These are phyloP conservation scores for Podila horticola DNA, from an alignment of 192 early-diverging fungal genomes.

Conservation along the genomic window DNA sequence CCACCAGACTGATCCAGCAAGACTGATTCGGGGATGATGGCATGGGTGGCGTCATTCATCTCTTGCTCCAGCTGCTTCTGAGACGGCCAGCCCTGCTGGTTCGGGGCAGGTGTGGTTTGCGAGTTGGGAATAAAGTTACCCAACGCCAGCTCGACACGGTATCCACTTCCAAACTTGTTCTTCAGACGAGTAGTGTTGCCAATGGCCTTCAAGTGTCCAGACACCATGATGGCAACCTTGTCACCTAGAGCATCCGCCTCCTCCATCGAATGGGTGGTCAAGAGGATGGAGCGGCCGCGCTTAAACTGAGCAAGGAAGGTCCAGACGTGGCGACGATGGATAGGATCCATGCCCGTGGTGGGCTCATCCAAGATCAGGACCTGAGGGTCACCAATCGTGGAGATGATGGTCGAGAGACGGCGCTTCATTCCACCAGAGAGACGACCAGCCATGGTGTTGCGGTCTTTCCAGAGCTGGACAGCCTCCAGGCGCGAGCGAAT, in stretches of 20 bases:
- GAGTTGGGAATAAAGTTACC: constrained; percentile 39
- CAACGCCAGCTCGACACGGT: constrained; percentile 75
- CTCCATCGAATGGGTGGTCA: constrained; percentile 82
- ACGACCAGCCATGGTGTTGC: constrained; percentile 65
- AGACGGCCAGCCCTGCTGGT: constrained; percentile 1
- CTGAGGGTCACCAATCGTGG: constrained; percentile 77
- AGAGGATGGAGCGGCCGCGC: constrained; percentile 71
- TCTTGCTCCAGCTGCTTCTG: constrained; percentile 59
- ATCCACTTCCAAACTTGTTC: constrained; percentile 78
- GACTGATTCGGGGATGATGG: constrained; percentile 57
- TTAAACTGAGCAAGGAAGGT: constrained; percentile 82
- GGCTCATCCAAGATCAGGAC: constrained; percentile 74
- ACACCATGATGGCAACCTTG: constrained; percentile 71
- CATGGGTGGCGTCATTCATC: constrained; percentile 13
- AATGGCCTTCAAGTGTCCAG: constrained; percentile 68
- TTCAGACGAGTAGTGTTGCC: constrained; percentile 73
- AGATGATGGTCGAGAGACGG: constrained; percentile 73
- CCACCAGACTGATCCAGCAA: constrained; percentile 78
- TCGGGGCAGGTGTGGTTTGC: neutral
- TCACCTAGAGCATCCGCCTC: constrained; percentile 73
- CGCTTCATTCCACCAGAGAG: constrained; percentile 85
- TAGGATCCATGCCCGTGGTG: constrained; percentile 76
- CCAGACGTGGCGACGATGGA: constrained; percentile 86
- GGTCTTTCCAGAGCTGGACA: constrained; percentile 75
- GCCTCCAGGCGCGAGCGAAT: constrained; percentile 64